Evolutionary conservation across 495 filamentous ascomycete species (phyloP), one percentile per base, ranked within the genome.

Genomic region (Symbiotaphrina buchneri): DNA sequence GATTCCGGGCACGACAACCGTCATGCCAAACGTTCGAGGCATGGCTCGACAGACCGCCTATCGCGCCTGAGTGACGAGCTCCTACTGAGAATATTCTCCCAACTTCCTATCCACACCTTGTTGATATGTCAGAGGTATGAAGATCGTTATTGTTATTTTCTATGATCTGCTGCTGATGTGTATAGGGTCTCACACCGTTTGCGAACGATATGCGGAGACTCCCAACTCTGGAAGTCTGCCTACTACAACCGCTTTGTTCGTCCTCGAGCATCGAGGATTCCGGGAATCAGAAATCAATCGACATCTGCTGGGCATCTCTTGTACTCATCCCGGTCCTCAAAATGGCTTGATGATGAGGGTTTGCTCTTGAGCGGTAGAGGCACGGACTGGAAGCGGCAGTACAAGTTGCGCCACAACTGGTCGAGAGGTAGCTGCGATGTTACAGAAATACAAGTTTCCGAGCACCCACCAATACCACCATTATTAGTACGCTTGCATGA

Each of bases 351-450:
- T 34, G 79, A 70, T 35, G 55, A 63, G 33, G 57, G 63, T 36
- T 48, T 75, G 16, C 56, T 66, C 11, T 51, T 52, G 26, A 58
- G 55, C 18, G 61, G 55, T 21, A 48, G 39, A 14, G 41, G 47
- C 14, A 75, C 67, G 10, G 62, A 77, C 48, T 97, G 87, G 87
- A 94, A 94, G 56, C 60, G 63, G 31, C 76, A 87, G 40, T 97
- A 84, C 50, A 82, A 74, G 42, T 59, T 94, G 21, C 65, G 77
- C 31, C 76, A 94, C 44, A 95, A 95, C 47, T 97, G 87, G 87
- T 66, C 72, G 11, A 68, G 63, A 38, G 87, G 87, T 16, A 70
- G 66, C 38, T 93, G 84, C 37, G 68, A 65, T 27, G 65, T 91
- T 2, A 73, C 71, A 18, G 75, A 91, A 48, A 61, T 92, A 15